Conservation (phyloP, 352 stramenopile genomes). For the Peronosclerospora sorghi region DNA sequence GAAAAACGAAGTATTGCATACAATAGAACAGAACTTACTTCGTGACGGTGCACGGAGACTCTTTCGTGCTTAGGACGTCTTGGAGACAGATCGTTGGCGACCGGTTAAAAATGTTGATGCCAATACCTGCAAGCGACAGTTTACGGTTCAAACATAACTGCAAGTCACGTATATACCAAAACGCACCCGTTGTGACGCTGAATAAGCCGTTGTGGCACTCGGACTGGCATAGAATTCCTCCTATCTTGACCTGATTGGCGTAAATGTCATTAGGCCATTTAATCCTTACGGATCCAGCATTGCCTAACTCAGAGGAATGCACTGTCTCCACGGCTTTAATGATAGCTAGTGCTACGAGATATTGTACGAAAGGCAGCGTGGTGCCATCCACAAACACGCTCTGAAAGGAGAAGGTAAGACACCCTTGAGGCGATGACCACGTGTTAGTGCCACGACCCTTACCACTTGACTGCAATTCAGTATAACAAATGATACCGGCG, state of each 20-base stretch:
- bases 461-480: constrained; percentile 61
- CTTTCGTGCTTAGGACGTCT: constrained; percentile 55
- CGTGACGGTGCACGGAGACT: constrained; percentile 49
- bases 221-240: constrained; percentile 84
- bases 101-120: constrained; percentile 86
- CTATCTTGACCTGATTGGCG: constrained; percentile 82
- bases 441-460: constrained; percentile 79
- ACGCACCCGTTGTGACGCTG: constrained; percentile 70
- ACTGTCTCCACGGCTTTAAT: constrained; percentile 64
- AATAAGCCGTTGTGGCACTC: constrained; percentile 74
- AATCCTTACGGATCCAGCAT: constrained; percentile 63
- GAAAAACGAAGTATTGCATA: background rate
- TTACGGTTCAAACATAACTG: background rate
- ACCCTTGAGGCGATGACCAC: constrained; percentile 82
- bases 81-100: constrained; percentile 81
- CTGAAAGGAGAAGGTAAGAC: constrained; percentile 87
- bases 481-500: constrained; percentile 69
- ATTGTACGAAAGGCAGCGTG: constrained; percentile 84
- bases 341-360: constrained; percentile 83
- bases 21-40: constrained; percentile 34
- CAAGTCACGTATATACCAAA: background rate
- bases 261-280: constrained; percentile 92
- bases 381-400: constrained; percentile 66
- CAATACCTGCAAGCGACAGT: constrained; percentile 37
- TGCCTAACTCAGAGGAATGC: constrained; percentile 15